These are phyloP conservation scores for Orbilia ellipsospora DNA, from an alignment of 2,329 filamentous ascomycete species.

Conservation along the genomic window DNA sequence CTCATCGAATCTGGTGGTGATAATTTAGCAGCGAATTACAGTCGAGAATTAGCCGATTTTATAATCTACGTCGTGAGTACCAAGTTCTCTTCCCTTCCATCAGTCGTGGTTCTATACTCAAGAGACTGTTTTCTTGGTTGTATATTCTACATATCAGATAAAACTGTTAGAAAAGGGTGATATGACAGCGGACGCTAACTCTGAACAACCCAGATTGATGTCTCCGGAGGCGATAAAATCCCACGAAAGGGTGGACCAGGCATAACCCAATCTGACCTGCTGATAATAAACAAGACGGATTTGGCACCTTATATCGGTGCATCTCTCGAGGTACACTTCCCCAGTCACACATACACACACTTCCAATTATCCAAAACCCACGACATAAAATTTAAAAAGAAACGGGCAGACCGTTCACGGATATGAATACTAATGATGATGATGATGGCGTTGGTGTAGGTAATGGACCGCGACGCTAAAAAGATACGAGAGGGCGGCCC, in stretches of 20 bases:
- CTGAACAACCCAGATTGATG: conserved; percentile 73
- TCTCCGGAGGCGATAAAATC: conserved; percentile 95
- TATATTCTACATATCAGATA: no score
- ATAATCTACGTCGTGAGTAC: conserved; percentile 83
- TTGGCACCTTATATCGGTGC: conserved; percentile 89
- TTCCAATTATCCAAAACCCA: no score
- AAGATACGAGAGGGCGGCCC: conserved; percentile 97
- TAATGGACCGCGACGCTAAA: conserved; percentile 94
- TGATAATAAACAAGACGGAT: conserved; percentile 98
- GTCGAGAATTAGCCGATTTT: conserved; percentile 91
- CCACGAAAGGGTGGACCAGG: conserved; percentile 95
- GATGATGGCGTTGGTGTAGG: conserved; percentile 1
- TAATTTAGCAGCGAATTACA: conserved; percentile 97
- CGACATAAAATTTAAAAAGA: no score
- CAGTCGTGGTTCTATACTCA: no score
- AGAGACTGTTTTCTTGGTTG: no score
- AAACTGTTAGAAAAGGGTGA: neutral
- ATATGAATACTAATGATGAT: conserved; percentile 4
- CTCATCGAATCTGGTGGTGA: conserved; percentile 96
- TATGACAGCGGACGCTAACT: neutral
- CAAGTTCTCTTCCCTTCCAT: neutral
- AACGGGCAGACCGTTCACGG: no score
- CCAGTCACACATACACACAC: no score
- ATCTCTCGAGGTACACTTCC: conserved; percentile 71
- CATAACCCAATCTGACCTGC: conserved; percentile 92